A percentile compares a stretch with the other conserved stretches of the same genome.
Evolutionary conservation across 495 filamentous ascomycete species (phyloP).

Genomic region (Glarea lozoyensis): DNA sequence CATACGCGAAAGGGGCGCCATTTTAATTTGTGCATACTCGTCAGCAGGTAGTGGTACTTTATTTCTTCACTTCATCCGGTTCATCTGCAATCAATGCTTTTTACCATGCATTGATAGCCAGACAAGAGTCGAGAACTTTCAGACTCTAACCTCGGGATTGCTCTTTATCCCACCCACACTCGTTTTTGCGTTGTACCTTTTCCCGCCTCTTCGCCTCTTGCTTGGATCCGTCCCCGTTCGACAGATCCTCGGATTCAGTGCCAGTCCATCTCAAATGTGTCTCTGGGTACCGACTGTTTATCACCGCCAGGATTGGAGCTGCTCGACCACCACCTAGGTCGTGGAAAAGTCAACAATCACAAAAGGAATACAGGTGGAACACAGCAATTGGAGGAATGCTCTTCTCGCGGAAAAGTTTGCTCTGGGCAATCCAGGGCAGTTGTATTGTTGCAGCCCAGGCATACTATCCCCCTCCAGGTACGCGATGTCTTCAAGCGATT

Average conservation of each 20-base stretch:
- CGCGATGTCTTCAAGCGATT: background rate
- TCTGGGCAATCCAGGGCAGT: conserved; percentile 7
- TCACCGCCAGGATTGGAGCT: conserved; percentile 3
- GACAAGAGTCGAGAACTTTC: background rate
- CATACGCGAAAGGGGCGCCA: background rate
- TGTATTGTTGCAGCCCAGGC: background rate
- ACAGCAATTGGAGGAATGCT: conserved; percentile 8
- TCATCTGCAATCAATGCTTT: background rate
- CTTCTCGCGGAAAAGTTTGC: background rate
- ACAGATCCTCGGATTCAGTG: background rate
- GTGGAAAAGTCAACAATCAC: too few species aligned
- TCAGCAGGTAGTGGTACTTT: conserved; percentile 5
- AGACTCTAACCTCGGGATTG: background rate
- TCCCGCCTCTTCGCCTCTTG: too few species aligned
- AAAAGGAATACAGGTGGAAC: too few species aligned
- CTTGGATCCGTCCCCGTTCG: too few species aligned
- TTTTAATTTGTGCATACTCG: conserved; percentile 14
- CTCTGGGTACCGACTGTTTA: background rate
- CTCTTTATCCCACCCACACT: conserved; percentile 13
- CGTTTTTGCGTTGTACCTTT: conserved; percentile 4
- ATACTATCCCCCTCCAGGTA: background rate
- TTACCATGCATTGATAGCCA: conserved; percentile 1
- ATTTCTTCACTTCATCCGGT: conserved; percentile 1
- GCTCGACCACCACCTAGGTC: conserved; percentile 7
- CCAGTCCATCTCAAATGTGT: background rate